Base-by-base conservation (phyloP, 2,329 filamentous ascomycete species). In the Aspergillus chevalieri region DNA sequence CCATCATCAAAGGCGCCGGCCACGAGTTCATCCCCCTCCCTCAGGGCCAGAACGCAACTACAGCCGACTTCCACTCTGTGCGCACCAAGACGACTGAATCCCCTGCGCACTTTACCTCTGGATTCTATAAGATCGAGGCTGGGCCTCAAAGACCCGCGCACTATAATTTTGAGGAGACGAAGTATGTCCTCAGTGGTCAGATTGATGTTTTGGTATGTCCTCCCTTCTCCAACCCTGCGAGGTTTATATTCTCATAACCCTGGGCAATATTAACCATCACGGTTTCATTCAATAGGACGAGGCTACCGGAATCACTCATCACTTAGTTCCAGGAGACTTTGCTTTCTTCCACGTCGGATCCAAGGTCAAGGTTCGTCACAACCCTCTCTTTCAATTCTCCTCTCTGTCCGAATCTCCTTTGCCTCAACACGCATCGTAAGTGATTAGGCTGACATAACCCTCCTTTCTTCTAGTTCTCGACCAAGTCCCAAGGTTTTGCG, bases 41-140 rank as follows among this genome's bases (percentile, higher is more conserved):
- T 15, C 41, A 52, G 34, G 58, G 57, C 24, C 53, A 58, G 43
- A 59, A 59, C 45, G 59, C 58, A 43, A 59, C 48, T n/a, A 59
- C 54, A 6, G 57, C 57, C 46, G 58, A 61, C 44, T 61, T 61
- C 47, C 58, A 61, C 42, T 59, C 57, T 6, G 55, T 56, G 10
- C 58, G 55, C 39, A 60, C 57, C 30, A 48, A 58, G 48, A 61
- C 57, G 47, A 60, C 55, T 4, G 52, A 57, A 19, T 56, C 56
- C 6, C 57, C 57, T n/a, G 48, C 59, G 3, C 26, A 55, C 46
- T 44, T 60, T 12, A 60, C 57, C n/a, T 58, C 59, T 0, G 55
- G 57, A 10, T 59, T 61, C 45, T 61, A 61, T 36, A 60, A 59
- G 53, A 57, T 61, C 28, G 59, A 57, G 45, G 54, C 57, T 24